Evolutionary conservation across 306 rosid species (phyloP).

Genomic region (Arachis stenosperma): DNA sequence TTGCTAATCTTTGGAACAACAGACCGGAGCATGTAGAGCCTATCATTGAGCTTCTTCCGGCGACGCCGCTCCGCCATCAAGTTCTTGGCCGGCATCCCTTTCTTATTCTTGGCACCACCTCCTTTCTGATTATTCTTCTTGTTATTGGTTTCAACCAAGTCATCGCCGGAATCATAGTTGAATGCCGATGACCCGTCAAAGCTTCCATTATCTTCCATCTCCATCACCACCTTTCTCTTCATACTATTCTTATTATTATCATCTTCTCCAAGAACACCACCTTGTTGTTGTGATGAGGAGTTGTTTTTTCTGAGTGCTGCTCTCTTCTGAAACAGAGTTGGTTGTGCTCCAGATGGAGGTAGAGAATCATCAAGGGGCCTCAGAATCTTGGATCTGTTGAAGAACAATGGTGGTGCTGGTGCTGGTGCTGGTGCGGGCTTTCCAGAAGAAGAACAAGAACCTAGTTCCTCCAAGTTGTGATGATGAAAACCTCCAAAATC

Average conservation of each 20-base stretch:
- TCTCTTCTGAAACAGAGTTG: constrained; percentile 89
- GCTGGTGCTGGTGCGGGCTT: too few relatives aligned
- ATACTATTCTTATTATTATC: constrained; percentile 53
- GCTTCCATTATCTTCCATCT: constrained; percentile 58
- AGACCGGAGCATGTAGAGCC: constrained; percentile 95
- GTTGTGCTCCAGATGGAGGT: constrained; percentile 73
- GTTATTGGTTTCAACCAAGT: constrained; percentile 52
- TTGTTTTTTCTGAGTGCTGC: constrained; percentile 69
- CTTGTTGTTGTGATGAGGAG: constrained; percentile 1
- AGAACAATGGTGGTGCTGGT: constrained; percentile 24
- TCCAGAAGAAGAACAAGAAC: constrained; percentile 27
- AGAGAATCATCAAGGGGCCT: constrained; percentile 69
- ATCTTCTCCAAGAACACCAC: constrained; percentile 36
- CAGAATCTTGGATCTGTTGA: constrained; percentile 62
- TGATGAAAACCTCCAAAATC: constrained; percentile 49
- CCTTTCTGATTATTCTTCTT: constrained; percentile 60
- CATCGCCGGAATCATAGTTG: constrained; percentile 92
- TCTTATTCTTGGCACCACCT: constrained; percentile 44
- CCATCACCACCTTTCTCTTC: constrained; percentile 48
- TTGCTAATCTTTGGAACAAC: constrained; percentile 98
- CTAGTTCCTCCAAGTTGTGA: constrained; percentile 48
- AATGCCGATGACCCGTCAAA: constrained; percentile 63
- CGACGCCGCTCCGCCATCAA: constrained; percentile 98
- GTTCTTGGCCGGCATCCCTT: constrained; percentile 93
- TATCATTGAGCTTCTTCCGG: constrained; percentile 94